Evolutionary conservation across 2,329 filamentous ascomycete genomes (phyloP), one percentile per base, ranked within the genome.

Genomic region (Alternaria sp.): DNA sequence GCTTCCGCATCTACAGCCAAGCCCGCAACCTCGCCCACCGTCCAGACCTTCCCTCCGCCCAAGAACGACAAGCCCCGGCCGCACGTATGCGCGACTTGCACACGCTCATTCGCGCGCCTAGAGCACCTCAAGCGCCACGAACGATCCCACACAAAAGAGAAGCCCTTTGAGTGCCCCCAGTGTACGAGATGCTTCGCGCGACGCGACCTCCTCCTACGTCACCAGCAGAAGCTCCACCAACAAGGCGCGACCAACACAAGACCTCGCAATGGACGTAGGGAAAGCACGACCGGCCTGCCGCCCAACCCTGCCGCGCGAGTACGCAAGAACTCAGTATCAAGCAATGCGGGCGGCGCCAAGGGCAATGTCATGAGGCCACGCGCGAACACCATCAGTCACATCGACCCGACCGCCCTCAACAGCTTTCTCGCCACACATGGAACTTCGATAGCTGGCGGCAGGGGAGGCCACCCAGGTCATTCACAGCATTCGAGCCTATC

Each of bases 181-280:
- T 99, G 96, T 81, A 88, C 93, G 40, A 86, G 96, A 82, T 98
- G 96, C 83, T 99, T 99, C 81, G 96, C 96, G 64, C 89, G 96
- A 65, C 89, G 96, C 69, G 96, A 99, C 81, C 83, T 99, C 70
- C 86, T 99, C 59, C 84, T 99, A 69, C 89, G 96, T 63, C 96
- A 99, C 82, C 96, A 99, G 86, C 96, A 99, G 85, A 99, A 99
- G 85, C 87, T 99, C 51, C 96, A 99, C 79, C 93, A 97, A 86
- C 93, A 93, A 25, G 92, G 93, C 12, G 93, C 93, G 0, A 92
- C 96, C 6, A 93, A 93, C 6, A 91, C 93, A 49, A 89, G 94
- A 64, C 93, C 94, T 49, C 89, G 94, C 72, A 94, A 93, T 72
- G 85, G 82, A 72, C 91, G 95, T 69, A 89, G 96, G 69, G 96